A percentile compares a stretch with the other conserved stretches of the same genome.
Conservation (phyloP, 768 basidiomycete genomes). For the Russula ochroleuca region DNA sequence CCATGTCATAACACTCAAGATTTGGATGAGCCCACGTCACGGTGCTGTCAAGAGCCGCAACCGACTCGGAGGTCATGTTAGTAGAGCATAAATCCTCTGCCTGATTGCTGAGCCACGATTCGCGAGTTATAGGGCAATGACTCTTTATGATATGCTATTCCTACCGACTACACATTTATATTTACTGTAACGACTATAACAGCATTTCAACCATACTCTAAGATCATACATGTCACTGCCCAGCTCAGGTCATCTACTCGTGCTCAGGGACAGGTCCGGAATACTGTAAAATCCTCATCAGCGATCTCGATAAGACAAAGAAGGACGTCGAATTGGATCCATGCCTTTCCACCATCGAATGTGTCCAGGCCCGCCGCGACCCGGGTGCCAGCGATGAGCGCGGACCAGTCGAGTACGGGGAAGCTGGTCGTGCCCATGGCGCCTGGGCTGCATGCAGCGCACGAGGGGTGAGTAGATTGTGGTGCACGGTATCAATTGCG, state of each 20-base stretch:
- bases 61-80: too few relatives aligned
- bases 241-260: too few relatives aligned
- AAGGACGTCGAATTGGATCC: background rate
- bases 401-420: conserved; percentile 77
- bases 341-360: conserved; percentile 38
- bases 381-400: conserved; percentile 70
- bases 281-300: conserved; percentile 2
- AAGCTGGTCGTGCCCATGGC: conserved; percentile 46
- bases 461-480: conserved; percentile 74
- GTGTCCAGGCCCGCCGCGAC: conserved; percentile 64
- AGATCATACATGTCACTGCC: background rate
- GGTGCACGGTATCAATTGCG: conserved; percentile 65
- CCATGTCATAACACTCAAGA: too few relatives aligned
- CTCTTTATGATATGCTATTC: background rate
- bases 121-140: too few relatives aligned
- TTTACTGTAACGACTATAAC: background rate
- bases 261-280: conserved; percentile 12
- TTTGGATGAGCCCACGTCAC: too few relatives aligned
- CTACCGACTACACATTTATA: background rate
- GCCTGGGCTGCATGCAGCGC: conserved; percentile 48
- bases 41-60: too few relatives aligned
- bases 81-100: too few relatives aligned
- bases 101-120: too few relatives aligned
- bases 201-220: background rate
- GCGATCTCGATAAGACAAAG: background rate